Base-by-base conservation (phyloP, 2,329 filamentous ascomycete species). In the Epicoccum nigrum region DNA sequence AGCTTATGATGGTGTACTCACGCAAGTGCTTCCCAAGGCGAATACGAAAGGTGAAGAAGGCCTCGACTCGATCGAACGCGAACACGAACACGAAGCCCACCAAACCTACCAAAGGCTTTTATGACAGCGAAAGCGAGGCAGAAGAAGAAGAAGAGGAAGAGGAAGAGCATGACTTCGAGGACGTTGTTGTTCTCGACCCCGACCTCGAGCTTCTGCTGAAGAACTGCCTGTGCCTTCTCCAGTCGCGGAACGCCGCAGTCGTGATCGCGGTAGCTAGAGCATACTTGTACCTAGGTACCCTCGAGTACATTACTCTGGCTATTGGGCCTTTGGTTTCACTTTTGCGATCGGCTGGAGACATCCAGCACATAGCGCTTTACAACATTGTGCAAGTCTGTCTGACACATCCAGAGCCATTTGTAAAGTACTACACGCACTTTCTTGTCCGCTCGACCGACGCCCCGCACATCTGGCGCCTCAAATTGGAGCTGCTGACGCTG, bases 311-410 rank as follows among this genome's bases (percentile, higher is more conserved):
- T 21, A 82, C 85, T 58, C 78, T 82, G 17, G 86, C 91, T 6
- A 84, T 96, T 49, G 92, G 93, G 0, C 93, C 94, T 1, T 77
- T 99, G 20, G 82, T 97, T 16, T 91, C 93, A 13, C 83, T 99
- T 25, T 79, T 99, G 50, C 86, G 94, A 49, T 87, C 90, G 11
- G 86, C 92, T 0, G 85, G 89, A 53, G 93, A 97, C 68, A 91
- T 96, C 43, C 88, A 96, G 68, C 87, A 95, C 67, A 83, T 96
- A 31, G 92, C 91, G 1, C 82, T 99, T 15, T 93, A 93, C 79
- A 97, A 97, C 69, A 92, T 97, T 52, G 92, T 97, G 9, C 89
- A 91, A n/a, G 89, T 99, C 35, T 94, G 90, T 65, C 80, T 97
- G 9, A 78, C 81, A 21, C 81, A 85, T 13, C 91, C 94, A 0